Percentiles rank a stretch among this genome's conserved stretches.
phyloP scores from a whole-genome alignment of 768 basidiomycete genomes.

The Mycena galopus region DNA sequence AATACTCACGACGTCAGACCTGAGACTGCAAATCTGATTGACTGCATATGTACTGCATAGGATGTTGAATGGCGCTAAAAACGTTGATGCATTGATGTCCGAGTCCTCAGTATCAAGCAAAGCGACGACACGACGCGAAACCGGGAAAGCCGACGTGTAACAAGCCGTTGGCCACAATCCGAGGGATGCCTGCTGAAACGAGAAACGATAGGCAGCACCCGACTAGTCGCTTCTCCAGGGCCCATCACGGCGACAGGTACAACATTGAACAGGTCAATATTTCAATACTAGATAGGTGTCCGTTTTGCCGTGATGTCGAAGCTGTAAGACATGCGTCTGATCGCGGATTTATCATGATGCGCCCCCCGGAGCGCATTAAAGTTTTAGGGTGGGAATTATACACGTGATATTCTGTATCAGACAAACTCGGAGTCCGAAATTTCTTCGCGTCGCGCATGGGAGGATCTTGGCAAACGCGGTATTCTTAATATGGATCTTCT shows the following conservation, averaged over 20 bases:
- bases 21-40: neutral
- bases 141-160: too few species aligned
- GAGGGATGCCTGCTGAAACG: neutral
- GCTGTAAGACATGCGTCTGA: neutral
- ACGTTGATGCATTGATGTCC: neutral
- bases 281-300: too few species aligned
- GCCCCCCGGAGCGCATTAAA: neutral
- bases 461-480: neutral
- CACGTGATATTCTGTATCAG: neutral
- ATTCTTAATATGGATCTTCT: neutral
- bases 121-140: neutral
- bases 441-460: neutral
- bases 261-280: neutral
- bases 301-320: neutral
- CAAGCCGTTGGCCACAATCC: neutral
- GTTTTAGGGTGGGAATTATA: neutral
- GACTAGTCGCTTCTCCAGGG: neutral
- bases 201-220: neutral
- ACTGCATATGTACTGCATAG: too few species aligned
- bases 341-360: neutral
- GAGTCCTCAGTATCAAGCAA: neutral
- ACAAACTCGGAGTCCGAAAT: too few species aligned
- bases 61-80: neutral
- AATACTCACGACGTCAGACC: constrained; percentile 17
- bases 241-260: constrained; percentile 1